Evolutionary conservation across 129 eudicot genomes (phyloP).

Genomic region (Scalesia atractyloides): DNA sequence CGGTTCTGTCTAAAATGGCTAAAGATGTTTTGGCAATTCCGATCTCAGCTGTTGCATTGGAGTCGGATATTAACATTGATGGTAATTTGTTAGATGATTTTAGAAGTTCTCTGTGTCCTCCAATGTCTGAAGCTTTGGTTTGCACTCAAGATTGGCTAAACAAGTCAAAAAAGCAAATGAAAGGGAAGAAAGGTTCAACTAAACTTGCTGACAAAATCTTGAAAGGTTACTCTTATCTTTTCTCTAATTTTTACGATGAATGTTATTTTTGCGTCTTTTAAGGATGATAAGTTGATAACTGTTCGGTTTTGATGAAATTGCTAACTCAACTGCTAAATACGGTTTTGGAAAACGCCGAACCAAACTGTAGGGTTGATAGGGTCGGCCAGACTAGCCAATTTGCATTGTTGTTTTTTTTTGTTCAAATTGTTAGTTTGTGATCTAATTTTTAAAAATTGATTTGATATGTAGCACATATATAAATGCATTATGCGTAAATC

Average conservation of each 20-base stretch:
- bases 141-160: slow-evolving; percentile 17
- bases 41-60: background rate
- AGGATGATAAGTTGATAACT: too few species aligned
- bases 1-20: slow-evolving; percentile 23
- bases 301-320: background rate
- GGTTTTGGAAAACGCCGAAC: background rate
- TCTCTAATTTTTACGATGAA: background rate
- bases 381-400: background rate
- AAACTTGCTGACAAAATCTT: slow-evolving; percentile 2
- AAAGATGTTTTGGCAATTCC: slow-evolving; percentile 19
- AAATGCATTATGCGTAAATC: background rate
- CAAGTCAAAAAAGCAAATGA: background rate
- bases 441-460: background rate
- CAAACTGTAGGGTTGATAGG: background rate
- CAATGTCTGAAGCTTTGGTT: slow-evolving; percentile 14
- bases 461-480: background rate
- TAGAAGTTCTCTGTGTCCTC: slow-evolving; percentile 3
- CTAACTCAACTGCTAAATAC: background rate
- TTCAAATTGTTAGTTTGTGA: background rate
- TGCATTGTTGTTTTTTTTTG: background rate
- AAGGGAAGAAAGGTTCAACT: background rate
- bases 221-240: background rate
- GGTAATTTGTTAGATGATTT: slow-evolving; percentile 11
- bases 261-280: background rate
- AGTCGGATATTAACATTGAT: background rate